phyloP scores from a whole-genome alignment of 805 yeast species.

The Candida takata region DNA sequence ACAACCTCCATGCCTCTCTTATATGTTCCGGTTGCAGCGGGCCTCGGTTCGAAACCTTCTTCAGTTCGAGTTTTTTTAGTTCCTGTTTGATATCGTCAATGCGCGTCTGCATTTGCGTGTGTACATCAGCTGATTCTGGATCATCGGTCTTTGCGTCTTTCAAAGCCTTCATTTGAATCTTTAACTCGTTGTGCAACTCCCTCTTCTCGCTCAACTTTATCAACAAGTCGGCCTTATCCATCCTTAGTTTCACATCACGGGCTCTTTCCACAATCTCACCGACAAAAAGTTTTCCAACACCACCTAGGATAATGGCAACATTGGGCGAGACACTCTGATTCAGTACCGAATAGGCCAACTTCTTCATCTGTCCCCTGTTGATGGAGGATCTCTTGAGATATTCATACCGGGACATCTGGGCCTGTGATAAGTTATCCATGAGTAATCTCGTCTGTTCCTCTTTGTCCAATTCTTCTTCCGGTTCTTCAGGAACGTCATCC shows the following conservation, averaged over 20 bases:
- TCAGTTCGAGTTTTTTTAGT: constrained; percentile 25
- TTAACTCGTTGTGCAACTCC: constrained; percentile 28
- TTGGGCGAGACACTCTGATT: constrained; percentile 77
- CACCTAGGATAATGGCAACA: constrained; percentile 75
- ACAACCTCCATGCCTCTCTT: constrained; percentile 82
- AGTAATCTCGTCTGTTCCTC: constrained; percentile 57
- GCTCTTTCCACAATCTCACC: constrained; percentile 87
- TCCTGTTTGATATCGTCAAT: constrained; percentile 20
- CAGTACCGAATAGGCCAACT: constrained; percentile 67
- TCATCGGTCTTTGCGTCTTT: too few species aligned
- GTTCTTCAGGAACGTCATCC: constrained; percentile 16
- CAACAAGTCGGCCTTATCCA: constrained; percentile 32
- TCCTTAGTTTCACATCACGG: constrained; percentile 56
- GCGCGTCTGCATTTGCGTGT: too few species aligned
- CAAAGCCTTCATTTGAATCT: constrained; percentile 33
- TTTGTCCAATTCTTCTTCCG: constrained; percentile 31
- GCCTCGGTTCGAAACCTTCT: constrained; percentile 30
- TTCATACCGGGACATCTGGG: constrained; percentile 83
- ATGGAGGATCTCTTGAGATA: constrained; percentile 74
- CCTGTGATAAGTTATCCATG: constrained; percentile 67
- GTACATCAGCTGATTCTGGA: too few species aligned
- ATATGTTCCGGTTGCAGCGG: constrained; percentile 82
- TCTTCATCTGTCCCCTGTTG: constrained; percentile 69
- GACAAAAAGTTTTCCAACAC: constrained; percentile 81
- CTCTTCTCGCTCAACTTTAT: constrained; percentile 37